Evolutionary conservation across 2,329 filamentous ascomycete species (phyloP), one percentile per base, ranked within the genome.

Genomic region (Diaporthe amygdali): DNA sequence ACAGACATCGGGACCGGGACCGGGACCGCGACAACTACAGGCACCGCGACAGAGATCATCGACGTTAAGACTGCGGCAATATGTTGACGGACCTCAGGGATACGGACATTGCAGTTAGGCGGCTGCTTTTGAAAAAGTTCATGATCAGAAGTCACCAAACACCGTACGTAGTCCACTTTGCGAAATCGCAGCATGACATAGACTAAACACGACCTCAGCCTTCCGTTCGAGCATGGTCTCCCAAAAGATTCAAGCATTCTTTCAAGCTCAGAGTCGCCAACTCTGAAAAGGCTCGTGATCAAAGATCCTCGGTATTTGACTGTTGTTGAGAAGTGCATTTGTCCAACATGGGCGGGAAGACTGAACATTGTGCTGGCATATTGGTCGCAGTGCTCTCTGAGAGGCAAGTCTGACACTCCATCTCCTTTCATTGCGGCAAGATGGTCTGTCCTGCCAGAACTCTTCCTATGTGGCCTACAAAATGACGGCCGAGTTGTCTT

Each of bases 1-100:
- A 74, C 41, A 73, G 78, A 20, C 56, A 70, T 34, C 49, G 66
- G 17, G 44, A 73, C 55, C 55, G 63, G 2, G 63, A 71, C 22
- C 47, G 68, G 34, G 61, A 70, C 47, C 67, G 71, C 39, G 63
- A 72, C 44, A 20, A 30, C 32, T 15, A 71, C 41, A 71, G 41
- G 39, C 49, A 54, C 37, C 34, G 68, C 51, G 71, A 71, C 44
- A 73, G 69, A 51, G 69, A 66, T 34, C 22, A 52, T 20, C 71
- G 69, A 55, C 71, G 71, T 17, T 73, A 39, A 71, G 41, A 27
- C 52, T 41, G 22, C 32, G 37, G 17, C 20, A 5, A n/a, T n/a
- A 27, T 30, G 25, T 55, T 17, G 22, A 46, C 55, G 20, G 39
- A 47, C 25, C 37, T 34, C n/a, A 30, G 47, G 59, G n/a, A 6